phyloP scores from a whole-genome alignment of 306 rosid genomes.

The Pueraria montana region DNA sequence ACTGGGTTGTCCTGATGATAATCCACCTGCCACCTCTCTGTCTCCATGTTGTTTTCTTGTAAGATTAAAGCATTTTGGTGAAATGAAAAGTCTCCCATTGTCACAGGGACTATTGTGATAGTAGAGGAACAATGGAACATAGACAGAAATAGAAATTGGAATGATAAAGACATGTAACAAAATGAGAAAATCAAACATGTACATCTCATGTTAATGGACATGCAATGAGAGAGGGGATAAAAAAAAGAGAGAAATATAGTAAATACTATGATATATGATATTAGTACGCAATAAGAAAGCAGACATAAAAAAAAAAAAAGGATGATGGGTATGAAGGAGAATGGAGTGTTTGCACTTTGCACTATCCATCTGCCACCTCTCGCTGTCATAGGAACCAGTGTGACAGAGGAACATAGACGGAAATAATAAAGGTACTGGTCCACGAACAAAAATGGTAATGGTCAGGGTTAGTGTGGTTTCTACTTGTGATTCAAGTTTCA shows the following conservation, averaged over 20 bases:
- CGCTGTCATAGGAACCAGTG: too few relatives aligned
- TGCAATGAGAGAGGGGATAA: not conserved
- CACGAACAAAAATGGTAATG: too few relatives aligned
- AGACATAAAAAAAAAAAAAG: not conserved
- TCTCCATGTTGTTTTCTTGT: not conserved
- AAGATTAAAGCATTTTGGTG: not conserved
- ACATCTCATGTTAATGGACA: not conserved
- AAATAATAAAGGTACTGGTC: too few relatives aligned
- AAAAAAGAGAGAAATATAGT: not conserved
- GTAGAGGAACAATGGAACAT: not conserved
- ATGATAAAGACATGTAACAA: not conserved
- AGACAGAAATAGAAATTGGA: not conserved
- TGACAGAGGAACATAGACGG: too few relatives aligned
- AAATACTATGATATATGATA: too few relatives aligned
- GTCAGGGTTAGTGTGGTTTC: too few relatives aligned
- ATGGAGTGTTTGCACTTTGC: too few relatives aligned
- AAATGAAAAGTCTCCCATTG: not conserved
- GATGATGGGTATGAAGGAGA: too few relatives aligned
- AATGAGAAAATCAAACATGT: not conserved
- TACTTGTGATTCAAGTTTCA: too few relatives aligned
- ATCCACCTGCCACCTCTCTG: conserved; percentile 30
- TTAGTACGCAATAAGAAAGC: not conserved
- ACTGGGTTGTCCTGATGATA: conserved; percentile 19
- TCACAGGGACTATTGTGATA: not conserved
- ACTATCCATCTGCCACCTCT: too few relatives aligned